Evolutionary conservation across 2,329 filamentous ascomycete species (phyloP).

Genomic region (Emydomyces testavorans): DNA sequence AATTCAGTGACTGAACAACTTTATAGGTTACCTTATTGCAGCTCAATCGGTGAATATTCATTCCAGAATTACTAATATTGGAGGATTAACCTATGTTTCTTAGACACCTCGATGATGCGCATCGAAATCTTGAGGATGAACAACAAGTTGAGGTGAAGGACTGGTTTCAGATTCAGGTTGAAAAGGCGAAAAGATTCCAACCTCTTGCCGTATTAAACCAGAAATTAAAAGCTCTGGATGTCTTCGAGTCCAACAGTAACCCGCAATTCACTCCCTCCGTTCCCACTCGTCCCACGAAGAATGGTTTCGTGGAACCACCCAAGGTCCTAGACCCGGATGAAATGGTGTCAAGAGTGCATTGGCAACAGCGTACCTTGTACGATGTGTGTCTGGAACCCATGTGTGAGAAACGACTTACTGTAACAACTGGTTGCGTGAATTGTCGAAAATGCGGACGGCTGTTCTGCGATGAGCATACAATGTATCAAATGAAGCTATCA

Average conservation of each 20-base stretch:
- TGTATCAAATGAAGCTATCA: conserved; percentile 99
- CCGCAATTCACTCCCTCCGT: conserved; percentile 30
- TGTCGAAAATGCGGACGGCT: conserved; percentile 85
- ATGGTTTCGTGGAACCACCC: conserved; percentile 25
- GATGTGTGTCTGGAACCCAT: conserved; percentile 79
- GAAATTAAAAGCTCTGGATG: conserved; percentile 81
- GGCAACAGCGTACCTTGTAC: conserved; percentile 64
- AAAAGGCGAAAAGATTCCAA: conserved; percentile 86
- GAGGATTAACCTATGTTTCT: conserved; percentile 10
- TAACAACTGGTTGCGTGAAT: conserved; percentile 74
- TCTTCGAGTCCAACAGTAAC: conserved; percentile 84
- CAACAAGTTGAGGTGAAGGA: conserved; percentile 92
- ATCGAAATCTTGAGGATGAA: conserved; percentile 77
- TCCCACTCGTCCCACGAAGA: conserved; percentile 26
- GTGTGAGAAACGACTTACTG: conserved; percentile 68
- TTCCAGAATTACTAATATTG: background rate
- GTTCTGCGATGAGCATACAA: conserved; percentile 95
- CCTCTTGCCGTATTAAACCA: conserved; percentile 84
- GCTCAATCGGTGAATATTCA: conserved; percentile 56
- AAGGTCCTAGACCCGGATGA: conserved; percentile 66
- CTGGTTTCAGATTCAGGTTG: conserved; percentile 91
- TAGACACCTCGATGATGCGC: conserved; percentile 73
- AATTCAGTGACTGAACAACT: background rate
- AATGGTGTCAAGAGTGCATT: conserved; percentile 74
- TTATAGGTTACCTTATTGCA: conserved; percentile 76